Conservation (phyloP, 495 filamentous ascomycete genomes). For the Durotheca rogersii region DNA sequence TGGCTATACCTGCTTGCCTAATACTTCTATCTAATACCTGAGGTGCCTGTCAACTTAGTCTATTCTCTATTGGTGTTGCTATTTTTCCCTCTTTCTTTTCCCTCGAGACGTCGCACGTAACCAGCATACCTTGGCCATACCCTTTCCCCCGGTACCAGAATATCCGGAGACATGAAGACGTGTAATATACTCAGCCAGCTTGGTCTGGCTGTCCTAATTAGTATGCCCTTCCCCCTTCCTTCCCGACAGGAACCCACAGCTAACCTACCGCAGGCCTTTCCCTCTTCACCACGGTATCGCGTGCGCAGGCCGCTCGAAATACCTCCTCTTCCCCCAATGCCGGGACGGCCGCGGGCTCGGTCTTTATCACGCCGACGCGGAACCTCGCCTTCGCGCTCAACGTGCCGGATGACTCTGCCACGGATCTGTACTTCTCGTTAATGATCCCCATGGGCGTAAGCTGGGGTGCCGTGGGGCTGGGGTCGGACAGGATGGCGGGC, state of each 20-base stretch:
- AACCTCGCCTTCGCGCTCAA: conserved; percentile 51
- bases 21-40: conserved; percentile 11
- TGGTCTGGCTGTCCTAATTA: conserved; percentile 16
- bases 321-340: conserved; percentile 3
- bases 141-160: background rate
- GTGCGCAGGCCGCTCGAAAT: conserved; percentile 16
- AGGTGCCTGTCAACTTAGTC: too few relatives aligned
- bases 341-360: conserved; percentile 25
- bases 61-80: too few relatives aligned
- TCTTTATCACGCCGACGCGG: conserved; percentile 38
- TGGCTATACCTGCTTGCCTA: too few relatives aligned
- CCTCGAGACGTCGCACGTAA: background rate
- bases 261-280: conserved; percentile 15
- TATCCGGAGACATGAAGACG: conserved; percentile 19
- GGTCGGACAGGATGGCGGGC: conserved; percentile 49
- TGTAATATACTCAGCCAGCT: conserved; percentile 25
- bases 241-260: background rate
- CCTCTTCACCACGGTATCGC: conserved; percentile 12
- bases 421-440: conserved; percentile 52
- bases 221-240: background rate
- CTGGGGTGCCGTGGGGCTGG: conserved; percentile 56
- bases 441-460: conserved; percentile 42
- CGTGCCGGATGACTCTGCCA: conserved; percentile 39
- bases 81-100: too few relatives aligned
- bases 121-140: background rate